Evolutionary conservation across 2,329 filamentous ascomycete genomes (phyloP), one percentile per base, ranked within the genome.

Genomic region (Fusarium concolor): DNA sequence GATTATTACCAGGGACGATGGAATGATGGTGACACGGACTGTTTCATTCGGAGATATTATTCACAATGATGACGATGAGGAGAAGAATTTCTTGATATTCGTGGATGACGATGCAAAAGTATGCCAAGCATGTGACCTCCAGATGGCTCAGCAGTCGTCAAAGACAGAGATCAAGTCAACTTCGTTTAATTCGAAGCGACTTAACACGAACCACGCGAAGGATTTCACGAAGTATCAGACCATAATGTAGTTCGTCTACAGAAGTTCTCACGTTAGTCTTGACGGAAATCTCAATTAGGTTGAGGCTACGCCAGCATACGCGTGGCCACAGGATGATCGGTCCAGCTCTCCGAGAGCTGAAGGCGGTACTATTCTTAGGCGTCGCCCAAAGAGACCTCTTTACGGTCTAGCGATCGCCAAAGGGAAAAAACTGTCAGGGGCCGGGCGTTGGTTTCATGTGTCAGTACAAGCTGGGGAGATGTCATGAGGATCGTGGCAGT

Each of bases 271-370:
- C 44, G 33, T 64, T 51, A 37, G 35, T n/a, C 29, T 31, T 14
- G 15, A 33, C 10, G 29, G 53, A 37, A 12, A 29, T 20, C 47
- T 65, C 43, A 31, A 52, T 50, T 50, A 35, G 49, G 49, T 42
- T 42, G 44, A 62, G 52, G 55, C 62, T 62, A 70, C 67, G 67
- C 64, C 67, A 71, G 67, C 67, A 70, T 68, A 70, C 67, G 67
- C 67, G 67, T 70, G 68, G 66, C 64, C 56, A 43, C 35, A 49
- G 45, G 38, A 38, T 24, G 43, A 62, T 63, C 57, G 57, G 62
- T 60, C 62, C 50, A 68, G 43, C 50, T 53, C 54, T 29, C 43
- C 18, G 43, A 22, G 33, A 20, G 28, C 15, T 43, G n/a, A 20
- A 45, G 29, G 28, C 33, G 22, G 29, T 29, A 24, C 60, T 68